phyloP scores from a whole-genome alignment of 306 rosid species.

The Pyrus bretschneideri region DNA sequence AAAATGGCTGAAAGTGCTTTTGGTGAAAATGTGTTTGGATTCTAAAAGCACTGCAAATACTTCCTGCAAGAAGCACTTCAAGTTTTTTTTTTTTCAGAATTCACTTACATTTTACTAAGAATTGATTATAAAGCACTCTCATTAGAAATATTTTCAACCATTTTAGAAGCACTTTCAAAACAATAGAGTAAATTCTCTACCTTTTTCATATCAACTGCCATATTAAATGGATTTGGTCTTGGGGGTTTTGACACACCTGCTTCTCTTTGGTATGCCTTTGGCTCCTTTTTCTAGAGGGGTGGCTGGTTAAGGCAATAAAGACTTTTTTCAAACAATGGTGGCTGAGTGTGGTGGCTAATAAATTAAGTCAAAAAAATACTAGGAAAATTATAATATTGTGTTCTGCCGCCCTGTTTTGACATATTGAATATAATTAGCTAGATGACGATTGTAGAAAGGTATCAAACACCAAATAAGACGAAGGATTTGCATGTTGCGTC shows the following conservation, averaged over 20 bases:
- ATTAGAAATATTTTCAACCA: too few relatives aligned
- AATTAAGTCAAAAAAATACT: not conserved
- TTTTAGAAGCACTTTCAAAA: too few relatives aligned
- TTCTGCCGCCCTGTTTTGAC: not conserved
- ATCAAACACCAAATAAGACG: not conserved
- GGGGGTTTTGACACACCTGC: not conserved
- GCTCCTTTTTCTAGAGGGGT: not conserved
- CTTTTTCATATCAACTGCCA: slow-evolving; percentile 25
- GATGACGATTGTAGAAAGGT: not conserved
- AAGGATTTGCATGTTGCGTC: not conserved
- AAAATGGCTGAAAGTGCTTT: too few relatives aligned
- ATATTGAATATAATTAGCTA: not conserved
- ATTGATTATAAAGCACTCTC: too few relatives aligned
- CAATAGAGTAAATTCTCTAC: too few relatives aligned
- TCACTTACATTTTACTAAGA: too few relatives aligned
- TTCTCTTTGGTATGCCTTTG: not conserved
- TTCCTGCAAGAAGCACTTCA: too few relatives aligned
- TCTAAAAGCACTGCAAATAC: too few relatives aligned
- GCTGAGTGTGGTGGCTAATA: not conserved
- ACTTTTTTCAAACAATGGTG: not conserved
- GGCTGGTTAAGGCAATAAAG: not conserved
- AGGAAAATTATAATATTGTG: not conserved
- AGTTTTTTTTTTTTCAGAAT: too few relatives aligned
- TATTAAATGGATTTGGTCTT: slow-evolving; percentile 2
- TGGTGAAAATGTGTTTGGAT: too few relatives aligned